Base-by-base conservation (phyloP, 1,284 basidiomycete species). In the Termitomyces sp. region DNA sequence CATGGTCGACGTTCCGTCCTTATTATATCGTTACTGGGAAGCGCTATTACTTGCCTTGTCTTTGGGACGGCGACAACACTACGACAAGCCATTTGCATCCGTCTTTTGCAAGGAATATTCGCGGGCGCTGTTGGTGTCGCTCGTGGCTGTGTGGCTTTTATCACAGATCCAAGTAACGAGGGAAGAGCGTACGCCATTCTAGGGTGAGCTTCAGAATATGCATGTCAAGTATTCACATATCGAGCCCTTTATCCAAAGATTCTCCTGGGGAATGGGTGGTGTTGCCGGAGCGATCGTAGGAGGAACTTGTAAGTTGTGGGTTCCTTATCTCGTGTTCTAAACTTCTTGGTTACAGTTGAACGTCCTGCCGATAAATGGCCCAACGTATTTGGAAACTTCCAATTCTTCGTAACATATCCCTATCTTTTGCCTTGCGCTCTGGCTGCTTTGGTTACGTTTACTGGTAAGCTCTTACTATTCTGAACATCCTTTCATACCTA, bases 251-350 rank as follows among this genome's bases (percentile, higher is more conserved):
- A 21, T 49, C 50, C 36, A 10, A 55, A 84, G 82, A 12, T 97
- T 97, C 71, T 93, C 88, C 61, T 98, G 95, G 95, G 95, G 94
- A 59, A 85, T 98, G 66, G 95, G 95, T 60, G 94, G 94, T 82
- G 90, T 94, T 10, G 82, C 89, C 44, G 92, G 90, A 51, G 89
- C 90, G 48, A 90, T 95, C 59, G 80, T 94, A 41, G 92, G 92
- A 58, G 92, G 92, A 63, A 76, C 87, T 50, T 94, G 89, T 90
- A 59, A 67, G 88, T 75, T 33, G 9, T 52, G 41, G 41, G 47
- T 47, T 43, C 34, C 50, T 38, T 28, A 33, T 39, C 4, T 30
- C 13, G n/a, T 19, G n/a, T 13, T 51, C 19, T 28, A 30, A 31
- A 34, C 42, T 60, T 53, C 26, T 19, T 21, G 39, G 9, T 31